phyloP scores from a whole-genome alignment of 176 grass and related monocot genomes.

The Oryza officinalis region DNA sequence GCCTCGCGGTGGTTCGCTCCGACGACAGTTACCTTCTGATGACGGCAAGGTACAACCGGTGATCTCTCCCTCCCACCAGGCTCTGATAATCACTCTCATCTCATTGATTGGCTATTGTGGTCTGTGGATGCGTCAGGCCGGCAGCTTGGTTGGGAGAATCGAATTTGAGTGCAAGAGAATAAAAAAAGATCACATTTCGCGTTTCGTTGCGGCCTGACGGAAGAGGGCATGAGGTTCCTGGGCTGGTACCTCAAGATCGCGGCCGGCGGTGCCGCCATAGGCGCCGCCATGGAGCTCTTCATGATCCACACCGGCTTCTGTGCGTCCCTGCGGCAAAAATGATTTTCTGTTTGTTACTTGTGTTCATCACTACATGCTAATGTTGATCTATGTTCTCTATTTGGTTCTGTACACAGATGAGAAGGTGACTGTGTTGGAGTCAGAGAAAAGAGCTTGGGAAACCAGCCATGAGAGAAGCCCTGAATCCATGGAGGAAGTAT shows the following conservation, averaged over 20 bases:
- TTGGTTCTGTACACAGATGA: constrained; percentile 59
- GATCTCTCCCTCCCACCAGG: too few species aligned
- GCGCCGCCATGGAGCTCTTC: constrained; percentile 89
- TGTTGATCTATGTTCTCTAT: neutral
- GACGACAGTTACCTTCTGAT: too few species aligned
- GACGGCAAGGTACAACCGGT: too few species aligned
- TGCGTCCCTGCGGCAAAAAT: constrained; percentile 9
- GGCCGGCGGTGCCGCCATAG: constrained; percentile 56
- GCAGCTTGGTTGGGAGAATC: too few species aligned
- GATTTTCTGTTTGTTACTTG: neutral
- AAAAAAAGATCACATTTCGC: too few species aligned
- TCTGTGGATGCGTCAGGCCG: too few species aligned
- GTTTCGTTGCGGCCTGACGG: neutral
- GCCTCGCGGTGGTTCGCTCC: too few species aligned
- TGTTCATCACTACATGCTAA: neutral
- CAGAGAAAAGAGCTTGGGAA: constrained; percentile 87
- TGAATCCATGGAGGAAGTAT: constrained; percentile 81
- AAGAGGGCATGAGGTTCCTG: constrained; percentile 61
- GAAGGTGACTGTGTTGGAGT: constrained; percentile 74
- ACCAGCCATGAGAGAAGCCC: constrained; percentile 73
- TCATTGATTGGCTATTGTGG: too few species aligned
- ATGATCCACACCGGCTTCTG: constrained; percentile 99
- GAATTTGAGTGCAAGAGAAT: too few species aligned
- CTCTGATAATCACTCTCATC: too few species aligned
- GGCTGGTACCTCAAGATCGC: constrained; percentile 92